Percentiles rank a stretch among this genome's conserved stretches.
Evolutionary conservation across 2,329 filamentous ascomycete genomes (phyloP).

Genomic region (Botryotinia convoluta): DNA sequence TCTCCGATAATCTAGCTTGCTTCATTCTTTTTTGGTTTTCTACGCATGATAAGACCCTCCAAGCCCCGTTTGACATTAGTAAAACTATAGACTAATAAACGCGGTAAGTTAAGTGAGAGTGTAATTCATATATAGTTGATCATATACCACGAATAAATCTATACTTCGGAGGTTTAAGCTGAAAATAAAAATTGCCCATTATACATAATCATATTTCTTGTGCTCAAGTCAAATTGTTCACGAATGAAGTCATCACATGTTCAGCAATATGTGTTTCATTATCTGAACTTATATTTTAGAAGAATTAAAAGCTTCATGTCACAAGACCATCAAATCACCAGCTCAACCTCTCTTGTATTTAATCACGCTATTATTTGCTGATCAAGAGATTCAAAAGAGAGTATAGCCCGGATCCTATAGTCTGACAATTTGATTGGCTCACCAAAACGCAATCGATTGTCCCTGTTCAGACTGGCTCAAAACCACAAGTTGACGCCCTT

Average conservation of each 20-base stretch:
- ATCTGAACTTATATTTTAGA: background rate
- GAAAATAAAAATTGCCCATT: background rate
- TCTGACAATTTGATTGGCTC: background rate
- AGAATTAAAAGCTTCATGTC: background rate
- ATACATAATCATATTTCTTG: background rate
- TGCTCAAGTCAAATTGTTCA: background rate
- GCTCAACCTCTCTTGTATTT: background rate
- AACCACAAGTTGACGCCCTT: background rate
- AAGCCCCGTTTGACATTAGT: background rate
- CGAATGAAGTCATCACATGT: background rate
- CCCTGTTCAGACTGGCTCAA: background rate
- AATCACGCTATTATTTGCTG: background rate
- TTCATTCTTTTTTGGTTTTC: accelerated
- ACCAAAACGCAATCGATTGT: background rate
- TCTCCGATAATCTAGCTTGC: background rate
- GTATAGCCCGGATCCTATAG: background rate
- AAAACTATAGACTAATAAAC: background rate
- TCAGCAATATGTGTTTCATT: background rate
- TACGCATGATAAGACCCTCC: background rate
- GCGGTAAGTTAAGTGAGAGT: too few relatives aligned
- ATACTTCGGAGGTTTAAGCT: background rate
- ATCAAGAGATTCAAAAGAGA: too few relatives aligned
- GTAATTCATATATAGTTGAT: too few relatives aligned
- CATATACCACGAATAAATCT: background rate
- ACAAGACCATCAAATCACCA: background rate